phyloP scores from a whole-genome alignment of 768 basidiomycete genomes.

The Podaxis sp. region DNA sequence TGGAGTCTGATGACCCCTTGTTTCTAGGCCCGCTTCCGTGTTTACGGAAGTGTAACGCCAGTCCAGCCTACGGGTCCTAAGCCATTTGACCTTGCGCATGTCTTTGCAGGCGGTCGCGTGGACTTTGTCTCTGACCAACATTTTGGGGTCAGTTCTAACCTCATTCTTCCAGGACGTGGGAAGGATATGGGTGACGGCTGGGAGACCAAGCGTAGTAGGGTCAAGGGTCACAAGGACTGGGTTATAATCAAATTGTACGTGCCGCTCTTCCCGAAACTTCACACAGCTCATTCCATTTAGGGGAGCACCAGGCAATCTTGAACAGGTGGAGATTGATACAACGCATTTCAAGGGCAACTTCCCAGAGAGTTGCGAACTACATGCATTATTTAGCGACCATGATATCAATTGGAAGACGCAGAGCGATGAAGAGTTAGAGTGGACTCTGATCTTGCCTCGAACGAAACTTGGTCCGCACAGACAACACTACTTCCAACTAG shows the following conservation, averaged over 20 bases:
- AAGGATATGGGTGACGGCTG: conserved; percentile 98
- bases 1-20: conserved; percentile 12
- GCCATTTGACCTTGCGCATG: conserved; percentile 83
- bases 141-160: conserved; percentile 87
- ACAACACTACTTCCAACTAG: conserved; percentile 85
- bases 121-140: conserved; percentile 90
- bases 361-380: conserved; percentile 81
- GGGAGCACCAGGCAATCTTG: conserved; percentile 69
- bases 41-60: conserved; percentile 76
- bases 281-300: conserved; percentile 31
- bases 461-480: conserved; percentile 85
- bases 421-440: conserved; percentile 41
- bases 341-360: conserved; percentile 96
- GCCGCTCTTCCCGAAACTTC: background rate
- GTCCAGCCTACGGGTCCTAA: conserved; percentile 47
- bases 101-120: conserved; percentile 84
- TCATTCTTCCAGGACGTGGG: conserved; percentile 88
- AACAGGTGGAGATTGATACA: conserved; percentile 85
- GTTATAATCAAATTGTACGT: conserved; percentile 83
- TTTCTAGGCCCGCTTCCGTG: conserved; percentile 82
- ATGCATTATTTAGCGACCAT: conserved; percentile 42
- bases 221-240: conserved; percentile 85
- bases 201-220: conserved; percentile 91
- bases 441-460: conserved; percentile 72
- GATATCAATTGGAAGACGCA: conserved; percentile 34